Evolutionary conservation across 2,329 filamentous ascomycete genomes (phyloP).

Genomic region (Neofusicoccum ribis): DNA sequence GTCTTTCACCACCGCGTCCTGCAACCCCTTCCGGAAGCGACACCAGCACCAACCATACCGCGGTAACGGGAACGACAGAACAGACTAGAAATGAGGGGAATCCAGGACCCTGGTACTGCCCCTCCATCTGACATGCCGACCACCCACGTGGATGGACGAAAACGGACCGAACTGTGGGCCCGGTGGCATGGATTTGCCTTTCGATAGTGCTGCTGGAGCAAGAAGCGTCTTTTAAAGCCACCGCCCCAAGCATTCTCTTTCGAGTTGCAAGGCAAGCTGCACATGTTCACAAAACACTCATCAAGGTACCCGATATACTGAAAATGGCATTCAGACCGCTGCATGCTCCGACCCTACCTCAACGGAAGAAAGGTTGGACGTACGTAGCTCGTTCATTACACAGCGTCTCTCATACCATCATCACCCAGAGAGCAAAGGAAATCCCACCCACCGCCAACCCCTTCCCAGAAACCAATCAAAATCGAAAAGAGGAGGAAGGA

Average conservation of each 20-base stretch:
- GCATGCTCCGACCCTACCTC: background rate
- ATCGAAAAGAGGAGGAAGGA: background rate
- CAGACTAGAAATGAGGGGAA: background rate
- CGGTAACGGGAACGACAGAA: background rate
- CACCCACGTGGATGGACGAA: background rate
- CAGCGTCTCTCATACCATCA: slow-evolving; percentile 11
- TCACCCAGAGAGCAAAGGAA: background rate
- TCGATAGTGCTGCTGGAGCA: too few relatives aligned
- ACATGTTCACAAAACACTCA: background rate
- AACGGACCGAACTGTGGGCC: background rate
- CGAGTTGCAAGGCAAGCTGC: too few relatives aligned
- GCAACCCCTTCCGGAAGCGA: too few relatives aligned
- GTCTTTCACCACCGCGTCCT: too few relatives aligned
- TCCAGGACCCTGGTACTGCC: background rate
- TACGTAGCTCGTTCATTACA: slow-evolving; percentile 17
- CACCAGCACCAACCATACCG: background rate
- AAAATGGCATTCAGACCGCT: slow-evolving; percentile 7
- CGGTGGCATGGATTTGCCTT: background rate
- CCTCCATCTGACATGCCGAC: background rate
- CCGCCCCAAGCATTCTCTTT: too few relatives aligned
- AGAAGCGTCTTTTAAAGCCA: too few relatives aligned
- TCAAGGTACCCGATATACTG: background rate
- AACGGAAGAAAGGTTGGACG: background rate
- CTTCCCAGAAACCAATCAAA: background rate
- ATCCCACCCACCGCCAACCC: background rate